phyloP scores from a whole-genome alignment of 1,284 basidiomycete genomes.

The Trametes versicolor region DNA sequence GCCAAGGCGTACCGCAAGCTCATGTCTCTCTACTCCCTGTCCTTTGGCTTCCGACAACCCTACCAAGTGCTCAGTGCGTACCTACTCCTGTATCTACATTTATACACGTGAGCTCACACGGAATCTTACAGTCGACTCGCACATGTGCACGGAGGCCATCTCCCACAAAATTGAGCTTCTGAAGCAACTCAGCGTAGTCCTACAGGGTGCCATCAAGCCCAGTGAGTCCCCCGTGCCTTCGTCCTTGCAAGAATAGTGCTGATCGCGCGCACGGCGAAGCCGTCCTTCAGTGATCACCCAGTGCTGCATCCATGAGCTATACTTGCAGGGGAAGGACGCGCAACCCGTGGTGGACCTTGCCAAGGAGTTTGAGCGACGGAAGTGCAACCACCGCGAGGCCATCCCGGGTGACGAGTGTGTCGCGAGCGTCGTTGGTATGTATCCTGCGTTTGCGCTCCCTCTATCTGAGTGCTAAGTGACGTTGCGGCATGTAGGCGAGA shows the following conservation, averaged over 20 bases:
- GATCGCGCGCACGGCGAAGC: conserved; percentile 48
- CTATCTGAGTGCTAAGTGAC: conserved; percentile 1
- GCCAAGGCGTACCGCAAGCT: conserved; percentile 93
- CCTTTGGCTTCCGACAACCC: conserved; percentile 91
- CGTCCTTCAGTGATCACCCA: conserved; percentile 91
- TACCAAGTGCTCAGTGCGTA: conserved; percentile 87
- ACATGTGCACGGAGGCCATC: conserved; percentile 79
- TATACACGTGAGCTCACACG: conserved; percentile 13
- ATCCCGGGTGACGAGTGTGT: conserved; percentile 90
- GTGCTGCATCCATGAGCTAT: conserved; percentile 92
- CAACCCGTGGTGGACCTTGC: conserved; percentile 88
- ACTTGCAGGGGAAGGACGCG: conserved; percentile 75
- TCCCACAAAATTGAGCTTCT: conserved; percentile 78
- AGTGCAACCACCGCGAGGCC: conserved; percentile 92
- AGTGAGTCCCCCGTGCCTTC: conserved; percentile 63
- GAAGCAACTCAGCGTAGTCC: conserved; percentile 77
- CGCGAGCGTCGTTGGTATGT: conserved; percentile 80
- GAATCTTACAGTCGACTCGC: conserved; percentile 76
- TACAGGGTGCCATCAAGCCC: conserved; percentile 88
- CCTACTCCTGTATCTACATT: conserved; percentile 9
- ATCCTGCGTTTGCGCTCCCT: neutral
- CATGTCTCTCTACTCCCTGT: conserved; percentile 87
- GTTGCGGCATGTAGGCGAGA: conserved; percentile 62
- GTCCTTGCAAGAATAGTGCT: conserved; percentile 16
- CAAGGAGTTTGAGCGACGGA: conserved; percentile 91